Conservation (phyloP, 805 yeast genomes). For the Candida peoriensis region DNA sequence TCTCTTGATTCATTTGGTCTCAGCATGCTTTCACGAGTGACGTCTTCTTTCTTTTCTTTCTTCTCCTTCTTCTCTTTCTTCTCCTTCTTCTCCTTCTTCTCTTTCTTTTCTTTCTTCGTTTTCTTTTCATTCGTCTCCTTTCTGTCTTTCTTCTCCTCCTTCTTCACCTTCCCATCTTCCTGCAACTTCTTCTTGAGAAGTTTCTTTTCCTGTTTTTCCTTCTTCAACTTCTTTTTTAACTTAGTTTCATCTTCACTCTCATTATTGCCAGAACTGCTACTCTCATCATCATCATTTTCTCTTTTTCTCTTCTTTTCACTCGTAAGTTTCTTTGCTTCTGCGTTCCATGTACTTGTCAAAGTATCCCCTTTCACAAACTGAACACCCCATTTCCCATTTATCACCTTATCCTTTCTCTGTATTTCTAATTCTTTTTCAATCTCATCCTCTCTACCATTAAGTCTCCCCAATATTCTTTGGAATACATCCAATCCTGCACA, state of each 20-base stretch:
- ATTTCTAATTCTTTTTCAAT: slow-evolving; percentile 61
- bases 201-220: slow-evolving; percentile 27
- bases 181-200: slow-evolving; percentile 23
- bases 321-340: slow-evolving; percentile 38
- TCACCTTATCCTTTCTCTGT: slow-evolving; percentile 60
- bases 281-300: slow-evolving; percentile 24
- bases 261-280: slow-evolving; percentile 15
- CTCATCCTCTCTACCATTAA: slow-evolving; percentile 79
- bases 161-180: slow-evolving; percentile 22
- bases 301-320: slow-evolving; percentile 25
- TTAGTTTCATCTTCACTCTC: slow-evolving; percentile 18
- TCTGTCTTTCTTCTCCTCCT: slow-evolving; percentile 23
- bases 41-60: slow-evolving; percentile 26
- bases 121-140: slow-evolving; percentile 24
- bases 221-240: slow-evolving; percentile 24
- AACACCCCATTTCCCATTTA: slow-evolving; percentile 87
- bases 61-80: slow-evolving; percentile 25
- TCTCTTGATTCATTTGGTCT: slow-evolving; percentile 29
- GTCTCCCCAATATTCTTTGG: slow-evolving; percentile 81
- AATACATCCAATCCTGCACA: slow-evolving; percentile 90
- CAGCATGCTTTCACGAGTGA: slow-evolving; percentile 38
- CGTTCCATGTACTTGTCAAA: slow-evolving; percentile 78
- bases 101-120: slow-evolving; percentile 26
- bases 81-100: slow-evolving; percentile 26
- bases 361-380: slow-evolving; percentile 83